A percentile compares a stretch with the other conserved stretches of the same genome.
Evolutionary conservation across 1,284 basidiomycete genomes (phyloP).

Genomic region (Caloboletus firmus): DNA sequence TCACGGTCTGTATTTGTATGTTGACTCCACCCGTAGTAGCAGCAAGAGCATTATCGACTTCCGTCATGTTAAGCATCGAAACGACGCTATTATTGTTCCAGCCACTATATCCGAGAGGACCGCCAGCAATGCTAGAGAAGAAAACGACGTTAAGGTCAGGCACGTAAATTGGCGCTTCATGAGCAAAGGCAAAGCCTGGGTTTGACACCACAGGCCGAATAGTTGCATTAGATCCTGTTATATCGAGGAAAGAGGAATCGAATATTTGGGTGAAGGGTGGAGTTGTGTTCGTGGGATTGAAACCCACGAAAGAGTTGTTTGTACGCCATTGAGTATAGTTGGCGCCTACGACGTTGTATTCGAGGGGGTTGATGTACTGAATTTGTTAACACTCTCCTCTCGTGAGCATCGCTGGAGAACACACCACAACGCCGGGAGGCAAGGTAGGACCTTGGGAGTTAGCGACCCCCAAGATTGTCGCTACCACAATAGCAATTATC

Average conservation of each 20-base stretch:
- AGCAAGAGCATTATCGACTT: conserved; percentile 42
- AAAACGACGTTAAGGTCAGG: conserved; percentile 59
- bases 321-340: conserved; percentile 37
- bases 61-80: conserved; percentile 48
- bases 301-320: conserved; percentile 38
- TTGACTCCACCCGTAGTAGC: conserved; percentile 44
- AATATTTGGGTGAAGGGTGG: conserved; percentile 73
- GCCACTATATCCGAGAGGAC: conserved; percentile 40
- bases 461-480: neutral
- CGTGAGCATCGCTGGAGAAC: neutral
- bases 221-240: conserved; percentile 59
- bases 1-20: conserved; percentile 54
- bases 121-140: conserved; percentile 50
- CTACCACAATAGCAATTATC: neutral
- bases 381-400: conserved; percentile 40
- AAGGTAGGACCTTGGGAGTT: neutral
- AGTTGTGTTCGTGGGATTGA: conserved; percentile 47
- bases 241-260: conserved; percentile 54
- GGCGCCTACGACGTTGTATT: conserved; percentile 45
- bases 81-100: conserved; percentile 49
- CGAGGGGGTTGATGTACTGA: conserved; percentile 44
- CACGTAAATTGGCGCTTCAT: conserved; percentile 70
- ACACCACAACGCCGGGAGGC: conserved; percentile 16
- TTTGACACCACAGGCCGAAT: conserved; percentile 60
- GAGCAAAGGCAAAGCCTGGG: conserved; percentile 64